Evolutionary conservation across 495 filamentous ascomycete species (phyloP).

Genomic region (Melanomma pulvis-pyrius): DNA sequence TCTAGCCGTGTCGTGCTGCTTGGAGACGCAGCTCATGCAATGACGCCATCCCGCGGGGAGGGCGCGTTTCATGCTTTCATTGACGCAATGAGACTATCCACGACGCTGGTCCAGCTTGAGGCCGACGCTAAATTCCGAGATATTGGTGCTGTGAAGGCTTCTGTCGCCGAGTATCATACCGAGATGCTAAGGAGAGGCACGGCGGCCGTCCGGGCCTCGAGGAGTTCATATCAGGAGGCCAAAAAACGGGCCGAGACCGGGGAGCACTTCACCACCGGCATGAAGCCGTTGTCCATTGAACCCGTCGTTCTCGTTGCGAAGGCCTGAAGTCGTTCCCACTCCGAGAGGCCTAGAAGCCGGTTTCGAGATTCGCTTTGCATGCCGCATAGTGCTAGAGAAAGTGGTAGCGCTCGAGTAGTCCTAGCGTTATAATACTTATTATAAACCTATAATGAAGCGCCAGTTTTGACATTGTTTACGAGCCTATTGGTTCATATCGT

Average conservation of each 20-base stretch:
- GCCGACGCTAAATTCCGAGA: neutral
- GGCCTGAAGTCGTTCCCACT: too few relatives aligned
- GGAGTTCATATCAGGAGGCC: neutral
- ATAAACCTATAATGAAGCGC: too few relatives aligned
- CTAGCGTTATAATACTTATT: too few relatives aligned
- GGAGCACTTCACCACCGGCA: neutral
- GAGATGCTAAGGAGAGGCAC: neutral
- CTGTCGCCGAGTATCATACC: neutral
- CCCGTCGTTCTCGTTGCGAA: neutral
- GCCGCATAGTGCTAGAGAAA: too few relatives aligned
- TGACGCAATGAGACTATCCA: neutral
- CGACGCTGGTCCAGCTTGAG: neutral
- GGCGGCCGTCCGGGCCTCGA: neutral
- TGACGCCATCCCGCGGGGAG: constrained; percentile 11
- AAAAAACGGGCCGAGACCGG: neutral
- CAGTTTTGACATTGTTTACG: too few relatives aligned
- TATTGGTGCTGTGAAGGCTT: neutral
- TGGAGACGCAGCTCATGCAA: constrained; percentile 12
- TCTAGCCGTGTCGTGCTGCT: constrained; percentile 2
- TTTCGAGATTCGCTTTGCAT: too few relatives aligned
- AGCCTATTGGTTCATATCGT: too few relatives aligned
- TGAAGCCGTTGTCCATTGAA: neutral
- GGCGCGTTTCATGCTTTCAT: constrained; percentile 6
- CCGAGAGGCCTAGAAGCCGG: too few relatives aligned
- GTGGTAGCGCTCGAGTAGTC: too few relatives aligned